phyloP scores from a whole-genome alignment of 2,329 filamentous ascomycete species.

The Tricladium varicosporioides region DNA sequence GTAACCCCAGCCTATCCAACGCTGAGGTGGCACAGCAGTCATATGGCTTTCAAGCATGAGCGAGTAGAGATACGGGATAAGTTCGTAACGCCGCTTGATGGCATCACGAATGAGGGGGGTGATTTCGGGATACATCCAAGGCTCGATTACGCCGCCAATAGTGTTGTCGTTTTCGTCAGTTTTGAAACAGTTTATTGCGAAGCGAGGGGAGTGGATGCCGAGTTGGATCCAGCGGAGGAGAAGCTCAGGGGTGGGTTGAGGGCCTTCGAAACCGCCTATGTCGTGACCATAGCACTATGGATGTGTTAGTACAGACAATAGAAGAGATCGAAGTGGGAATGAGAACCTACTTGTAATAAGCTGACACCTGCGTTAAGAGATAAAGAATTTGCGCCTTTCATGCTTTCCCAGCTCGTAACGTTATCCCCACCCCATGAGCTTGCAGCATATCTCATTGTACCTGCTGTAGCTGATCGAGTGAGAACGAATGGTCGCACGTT shows the following conservation, averaged over 20 bases:
- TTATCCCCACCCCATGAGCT: constrained; percentile 76
- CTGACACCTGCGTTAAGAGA: constrained; percentile 67
- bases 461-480: constrained; percentile 68
- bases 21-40: constrained; percentile 60
- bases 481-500: constrained; percentile 64
- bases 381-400: constrained; percentile 69
- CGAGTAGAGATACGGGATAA: constrained; percentile 71
- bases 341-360: constrained; percentile 58
- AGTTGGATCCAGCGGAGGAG: constrained; percentile 73
- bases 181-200: constrained; percentile 79
- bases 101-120: constrained; percentile 60
- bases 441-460: constrained; percentile 68
- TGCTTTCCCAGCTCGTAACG: constrained; percentile 69
- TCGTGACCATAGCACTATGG: constrained; percentile 64
- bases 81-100: constrained; percentile 68
- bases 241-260: constrained; percentile 68
- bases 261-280: constrained; percentile 73
- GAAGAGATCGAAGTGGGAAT: neutral
- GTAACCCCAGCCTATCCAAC: constrained; percentile 74
- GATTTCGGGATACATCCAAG: constrained; percentile 73
- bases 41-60: constrained; percentile 60
- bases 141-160: constrained; percentile 72
- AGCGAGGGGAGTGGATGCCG: constrained; percentile 66
- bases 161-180: constrained; percentile 63
- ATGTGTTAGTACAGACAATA: constrained; percentile 7